Evolutionary conservation across 2,329 filamentous ascomycete genomes (phyloP).

Genomic region (Epichloe gansuensis): DNA sequence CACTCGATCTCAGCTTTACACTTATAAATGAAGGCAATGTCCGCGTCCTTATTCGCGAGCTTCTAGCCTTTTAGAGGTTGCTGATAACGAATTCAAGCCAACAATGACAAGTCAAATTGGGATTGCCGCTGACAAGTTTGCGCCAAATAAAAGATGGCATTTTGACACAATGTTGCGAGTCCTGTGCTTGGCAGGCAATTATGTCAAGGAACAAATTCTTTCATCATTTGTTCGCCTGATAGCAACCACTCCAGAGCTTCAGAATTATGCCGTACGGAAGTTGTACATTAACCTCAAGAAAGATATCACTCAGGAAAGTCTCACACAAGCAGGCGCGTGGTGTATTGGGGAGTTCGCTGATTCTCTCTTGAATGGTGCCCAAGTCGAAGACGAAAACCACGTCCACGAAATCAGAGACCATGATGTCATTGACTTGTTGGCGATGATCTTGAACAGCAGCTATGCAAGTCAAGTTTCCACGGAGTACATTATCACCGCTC

Average conservation of each 20-base stretch:
- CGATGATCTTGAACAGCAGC: conserved; percentile 82
- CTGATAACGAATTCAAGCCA: conserved; percentile 97
- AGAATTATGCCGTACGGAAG: conserved; percentile 95
- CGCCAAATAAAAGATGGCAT: conserved; percentile 96
- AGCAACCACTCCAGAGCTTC: conserved; percentile 84
- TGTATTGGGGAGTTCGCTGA: conserved; percentile 97
- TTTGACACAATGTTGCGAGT: conserved; percentile 96
- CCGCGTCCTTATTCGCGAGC: conserved; percentile 79
- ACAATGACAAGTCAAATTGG: conserved; percentile 98
- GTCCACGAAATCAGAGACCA: conserved; percentile 70
- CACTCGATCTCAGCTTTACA: conserved; percentile 95
- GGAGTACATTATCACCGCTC: conserved; percentile 89
- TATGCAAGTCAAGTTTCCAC: conserved; percentile 85
- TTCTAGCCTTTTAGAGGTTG: conserved; percentile 93
- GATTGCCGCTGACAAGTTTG: conserved; percentile 88
- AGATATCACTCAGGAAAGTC: conserved; percentile 92
- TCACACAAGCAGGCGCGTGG: conserved; percentile 90
- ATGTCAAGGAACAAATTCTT: conserved; percentile 94
- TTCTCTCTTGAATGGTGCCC: conserved; percentile 72
- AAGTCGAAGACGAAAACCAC: conserved; percentile 88
- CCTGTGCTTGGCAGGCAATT: conserved; percentile 85
- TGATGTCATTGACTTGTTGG: conserved; percentile 88
- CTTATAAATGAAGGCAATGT: conserved; percentile 96
- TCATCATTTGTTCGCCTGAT: conserved; percentile 95
- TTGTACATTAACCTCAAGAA: conserved; percentile 83